Conservation (phyloP, 768 basidiomycete genomes). For the Tricholoma sp. region DNA sequence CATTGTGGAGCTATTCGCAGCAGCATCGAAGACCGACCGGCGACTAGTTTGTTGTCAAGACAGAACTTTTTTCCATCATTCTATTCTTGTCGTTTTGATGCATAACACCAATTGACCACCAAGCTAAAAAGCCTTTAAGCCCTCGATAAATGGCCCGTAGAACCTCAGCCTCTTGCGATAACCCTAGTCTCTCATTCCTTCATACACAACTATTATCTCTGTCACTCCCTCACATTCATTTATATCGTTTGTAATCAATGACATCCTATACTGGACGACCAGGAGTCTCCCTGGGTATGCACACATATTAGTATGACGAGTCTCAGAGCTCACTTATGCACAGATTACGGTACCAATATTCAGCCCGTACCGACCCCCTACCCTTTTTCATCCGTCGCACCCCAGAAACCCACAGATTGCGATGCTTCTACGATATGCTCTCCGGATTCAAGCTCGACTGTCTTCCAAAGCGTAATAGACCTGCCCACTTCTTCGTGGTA, state of each 20-base stretch:
- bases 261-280: background rate
- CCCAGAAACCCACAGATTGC: background rate
- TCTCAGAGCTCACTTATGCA: background rate
- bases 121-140: too few species aligned
- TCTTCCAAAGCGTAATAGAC: background rate
- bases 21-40: too few species aligned
- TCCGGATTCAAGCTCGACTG: background rate
- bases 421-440: conserved; percentile 8
- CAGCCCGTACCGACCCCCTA: background rate
- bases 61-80: too few species aligned
- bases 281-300: background rate
- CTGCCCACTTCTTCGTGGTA: background rate
- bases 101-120: too few species aligned
- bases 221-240: background rate
- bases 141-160: too few species aligned
- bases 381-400: background rate
- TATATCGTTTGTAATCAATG: background rate
- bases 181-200: background rate
- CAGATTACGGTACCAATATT: background rate
- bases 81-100: too few species aligned
- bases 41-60: too few species aligned
- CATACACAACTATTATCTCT: background rate
- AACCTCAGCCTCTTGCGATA: too few species aligned
- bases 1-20: too few species aligned
- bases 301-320: too few species aligned